Percentiles rank a stretch among this genome's conserved stretches.
These are phyloP conservation scores for Mollisia scopiformis DNA, from an alignment of 2,329 filamentous ascomycete species.

Conservation along the genomic window DNA sequence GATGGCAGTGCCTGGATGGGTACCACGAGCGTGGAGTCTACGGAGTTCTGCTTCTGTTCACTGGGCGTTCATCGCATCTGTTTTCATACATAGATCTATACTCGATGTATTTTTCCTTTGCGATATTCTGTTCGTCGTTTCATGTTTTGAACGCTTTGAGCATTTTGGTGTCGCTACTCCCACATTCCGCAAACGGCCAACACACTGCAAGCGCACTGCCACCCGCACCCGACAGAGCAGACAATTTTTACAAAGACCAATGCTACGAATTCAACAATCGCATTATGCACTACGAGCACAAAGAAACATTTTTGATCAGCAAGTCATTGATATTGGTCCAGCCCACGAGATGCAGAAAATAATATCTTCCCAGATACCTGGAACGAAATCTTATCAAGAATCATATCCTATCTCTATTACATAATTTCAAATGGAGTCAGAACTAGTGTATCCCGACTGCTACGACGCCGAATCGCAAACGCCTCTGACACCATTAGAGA, in stretches of 20 bases:
- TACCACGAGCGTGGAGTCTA: neutral
- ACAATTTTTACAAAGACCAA: neutral
- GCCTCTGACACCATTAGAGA: neutral
- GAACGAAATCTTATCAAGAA: too few relatives aligned
- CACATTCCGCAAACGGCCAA: neutral
- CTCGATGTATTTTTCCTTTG: neutral
- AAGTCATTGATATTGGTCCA: neutral
- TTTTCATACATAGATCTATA: too few relatives aligned
- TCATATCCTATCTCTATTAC: neutral
- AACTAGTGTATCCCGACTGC: neutral
- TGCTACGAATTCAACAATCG: neutral
- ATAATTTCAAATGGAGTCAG: neutral
- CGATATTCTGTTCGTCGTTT: neutral
- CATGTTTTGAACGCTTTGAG: neutral
- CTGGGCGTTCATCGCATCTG: neutral
- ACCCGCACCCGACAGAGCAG: neutral
- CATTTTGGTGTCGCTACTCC: neutral
- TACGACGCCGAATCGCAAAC: too few relatives aligned
- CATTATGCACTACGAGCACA: neutral
- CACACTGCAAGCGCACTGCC: neutral
- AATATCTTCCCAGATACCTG: too few relatives aligned
- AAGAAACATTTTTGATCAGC: neutral
- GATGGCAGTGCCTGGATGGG: neutral
- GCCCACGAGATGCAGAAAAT: too few relatives aligned
- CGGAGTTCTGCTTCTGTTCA: neutral